Conservation (phyloP, 1,139 yeast species). For the Sugiyamaella novakii region DNA sequence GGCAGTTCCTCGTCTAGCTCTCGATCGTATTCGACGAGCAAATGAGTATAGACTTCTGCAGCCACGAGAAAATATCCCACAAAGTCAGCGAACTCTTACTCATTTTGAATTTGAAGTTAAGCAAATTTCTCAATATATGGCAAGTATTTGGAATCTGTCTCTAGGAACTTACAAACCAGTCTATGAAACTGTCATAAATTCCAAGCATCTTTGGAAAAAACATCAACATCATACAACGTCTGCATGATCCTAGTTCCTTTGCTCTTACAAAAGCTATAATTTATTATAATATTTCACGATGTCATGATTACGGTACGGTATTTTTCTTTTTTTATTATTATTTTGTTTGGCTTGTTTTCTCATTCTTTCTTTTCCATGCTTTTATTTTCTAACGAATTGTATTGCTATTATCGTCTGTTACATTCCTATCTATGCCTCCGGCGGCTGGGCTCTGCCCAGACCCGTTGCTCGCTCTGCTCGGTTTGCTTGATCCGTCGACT, state of each 20-base stretch:
- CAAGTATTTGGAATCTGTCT: constrained; percentile 30
- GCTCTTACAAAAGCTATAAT: background rate
- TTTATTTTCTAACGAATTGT: background rate
- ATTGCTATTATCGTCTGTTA: background rate
- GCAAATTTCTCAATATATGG: constrained; percentile 26
- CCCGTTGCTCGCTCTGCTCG: background rate
- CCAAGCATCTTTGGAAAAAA: constrained; percentile 25
- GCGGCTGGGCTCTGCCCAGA: background rate
- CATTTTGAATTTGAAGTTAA: constrained; percentile 28
- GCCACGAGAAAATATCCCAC: constrained; percentile 14
- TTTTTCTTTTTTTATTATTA: too few relatives aligned
- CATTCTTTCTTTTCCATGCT: background rate
- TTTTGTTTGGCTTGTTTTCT: background rate
- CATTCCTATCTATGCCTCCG: background rate
- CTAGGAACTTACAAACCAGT: constrained; percentile 31
- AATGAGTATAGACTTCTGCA: constrained; percentile 25
- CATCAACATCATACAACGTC: background rate
- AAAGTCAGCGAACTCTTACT: constrained; percentile 18
- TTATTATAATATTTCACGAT: background rate
- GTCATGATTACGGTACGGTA: background rate
- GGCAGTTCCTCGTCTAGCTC: constrained; percentile 30
- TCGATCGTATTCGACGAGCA: constrained; percentile 28
- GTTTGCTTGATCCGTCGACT: background rate
- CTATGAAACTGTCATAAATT: constrained; percentile 27
- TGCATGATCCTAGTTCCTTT: background rate